Evolutionary conservation across 1,284 basidiomycete species (phyloP).

Genomic region (Anthracocystis panici-leucophaei): DNA sequence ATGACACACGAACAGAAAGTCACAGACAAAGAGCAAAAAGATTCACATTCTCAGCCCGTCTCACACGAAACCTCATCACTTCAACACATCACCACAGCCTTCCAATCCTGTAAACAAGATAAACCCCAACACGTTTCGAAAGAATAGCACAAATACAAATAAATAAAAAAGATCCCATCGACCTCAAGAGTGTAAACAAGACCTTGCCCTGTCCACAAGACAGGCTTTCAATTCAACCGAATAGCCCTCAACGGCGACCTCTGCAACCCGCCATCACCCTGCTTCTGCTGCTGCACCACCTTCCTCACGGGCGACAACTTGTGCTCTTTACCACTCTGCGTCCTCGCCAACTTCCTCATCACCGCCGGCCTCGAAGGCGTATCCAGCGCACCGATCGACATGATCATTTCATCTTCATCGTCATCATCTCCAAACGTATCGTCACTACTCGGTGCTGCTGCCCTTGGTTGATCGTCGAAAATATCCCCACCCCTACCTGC

Average conservation of each 20-base stretch:
- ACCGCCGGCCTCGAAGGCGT: slow-evolving; percentile 37
- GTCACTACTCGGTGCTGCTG: slow-evolving; percentile 20
- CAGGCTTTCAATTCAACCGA: slow-evolving; percentile 3
- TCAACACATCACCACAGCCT: no score
- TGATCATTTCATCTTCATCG: slow-evolving; percentile 34
- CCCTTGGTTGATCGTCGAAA: slow-evolving; percentile 24
- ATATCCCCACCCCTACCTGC: slow-evolving; percentile 26
- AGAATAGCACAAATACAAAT: no score
- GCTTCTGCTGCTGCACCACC: background rate
- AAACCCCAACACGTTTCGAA: no score
- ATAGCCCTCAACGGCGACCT: slow-evolving; percentile 20
- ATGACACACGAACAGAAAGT: no score
- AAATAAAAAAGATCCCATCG: background rate
- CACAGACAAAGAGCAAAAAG: no score
- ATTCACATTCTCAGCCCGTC: no score
- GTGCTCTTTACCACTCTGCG: slow-evolving; percentile 1
- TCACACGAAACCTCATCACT: no score
- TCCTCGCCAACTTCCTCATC: slow-evolving; percentile 24
- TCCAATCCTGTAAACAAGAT: no score
- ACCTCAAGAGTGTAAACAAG: background rate
- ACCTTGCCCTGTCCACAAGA: background rate
- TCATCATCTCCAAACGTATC: slow-evolving; percentile 39
- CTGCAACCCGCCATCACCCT: background rate
- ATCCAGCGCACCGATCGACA: slow-evolving; percentile 32
- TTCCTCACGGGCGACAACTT: background rate